Conservation (phyloP, 129 eudicot species). For the Logfia minima region DNA sequence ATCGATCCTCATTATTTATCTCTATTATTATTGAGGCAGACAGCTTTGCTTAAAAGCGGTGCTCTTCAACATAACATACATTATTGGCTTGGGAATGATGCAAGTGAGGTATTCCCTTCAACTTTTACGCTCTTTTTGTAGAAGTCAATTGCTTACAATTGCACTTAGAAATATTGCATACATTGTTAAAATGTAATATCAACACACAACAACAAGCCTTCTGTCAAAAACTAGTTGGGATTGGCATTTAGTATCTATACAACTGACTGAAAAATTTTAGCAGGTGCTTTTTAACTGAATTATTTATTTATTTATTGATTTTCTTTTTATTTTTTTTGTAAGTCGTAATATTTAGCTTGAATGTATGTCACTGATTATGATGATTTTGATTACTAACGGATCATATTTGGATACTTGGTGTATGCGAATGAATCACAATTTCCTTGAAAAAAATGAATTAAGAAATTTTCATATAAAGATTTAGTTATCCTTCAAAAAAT, state of each 20-base stretch:
- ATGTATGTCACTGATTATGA: background rate
- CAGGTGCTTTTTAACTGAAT: background rate
- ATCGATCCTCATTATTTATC: background rate
- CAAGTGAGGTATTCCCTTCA: constrained; percentile 51
- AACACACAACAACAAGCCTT: background rate
- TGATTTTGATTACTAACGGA: background rate
- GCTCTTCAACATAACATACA: constrained; percentile 62
- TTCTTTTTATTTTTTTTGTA: background rate
- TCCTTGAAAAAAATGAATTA: background rate
- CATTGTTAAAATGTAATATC: background rate
- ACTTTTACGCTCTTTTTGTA: background rate
- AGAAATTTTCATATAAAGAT: constrained; percentile 3
- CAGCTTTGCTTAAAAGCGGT: constrained; percentile 54
- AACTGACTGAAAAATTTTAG: background rate
- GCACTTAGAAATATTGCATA: background rate
- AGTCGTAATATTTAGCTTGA: background rate
- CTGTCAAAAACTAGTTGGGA: background rate
- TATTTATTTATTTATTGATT: background rate
- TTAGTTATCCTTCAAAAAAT: background rate
- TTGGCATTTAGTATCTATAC: constrained; percentile 3
- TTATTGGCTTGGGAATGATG: constrained; percentile 74
- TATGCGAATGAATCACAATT: background rate
- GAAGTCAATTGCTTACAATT: background rate
- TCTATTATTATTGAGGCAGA: constrained; percentile 42
- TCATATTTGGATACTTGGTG: background rate